phyloP scores from a whole-genome alignment of 345 rosid genomes.

The Lagerstroemia speciosa region DNA sequence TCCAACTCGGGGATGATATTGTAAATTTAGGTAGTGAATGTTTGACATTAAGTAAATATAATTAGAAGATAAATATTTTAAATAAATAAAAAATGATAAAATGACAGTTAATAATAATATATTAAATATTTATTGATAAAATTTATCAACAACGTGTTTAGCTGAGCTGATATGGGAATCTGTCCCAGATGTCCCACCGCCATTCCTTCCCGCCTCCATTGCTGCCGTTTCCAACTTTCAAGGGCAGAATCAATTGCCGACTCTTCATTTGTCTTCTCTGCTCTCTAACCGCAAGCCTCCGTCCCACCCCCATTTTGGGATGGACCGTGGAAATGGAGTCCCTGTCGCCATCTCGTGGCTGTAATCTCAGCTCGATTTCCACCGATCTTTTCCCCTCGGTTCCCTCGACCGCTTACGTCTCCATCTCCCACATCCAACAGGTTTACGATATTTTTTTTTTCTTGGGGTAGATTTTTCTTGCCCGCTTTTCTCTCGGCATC shows the following conservation, averaged over 20 bases:
- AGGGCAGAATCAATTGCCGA: background rate
- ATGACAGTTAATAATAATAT: too few species aligned
- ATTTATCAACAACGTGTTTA: too few species aligned
- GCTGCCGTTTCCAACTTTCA: too few species aligned
- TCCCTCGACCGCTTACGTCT: background rate
- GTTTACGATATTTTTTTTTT: background rate
- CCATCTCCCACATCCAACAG: background rate
- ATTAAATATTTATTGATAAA: too few species aligned
- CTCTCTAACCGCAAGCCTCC: too few species aligned
- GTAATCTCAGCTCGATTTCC: background rate
- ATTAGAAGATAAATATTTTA: too few species aligned
- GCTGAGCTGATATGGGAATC: too few species aligned
- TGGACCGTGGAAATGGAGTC: background rate
- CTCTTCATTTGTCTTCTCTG: background rate
- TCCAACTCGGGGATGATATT: too few species aligned
- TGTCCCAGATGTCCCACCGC: background rate
- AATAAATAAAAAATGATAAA: too few species aligned
- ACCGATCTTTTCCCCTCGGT: background rate
- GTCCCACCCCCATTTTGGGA: background rate
- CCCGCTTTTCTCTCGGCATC: background rate
- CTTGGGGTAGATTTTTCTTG: conserved; percentile 2
- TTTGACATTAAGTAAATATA: too few species aligned
- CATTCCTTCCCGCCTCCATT: conserved; percentile 1
- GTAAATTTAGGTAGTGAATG: too few species aligned
- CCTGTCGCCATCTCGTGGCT: background rate